phyloP scores from a whole-genome alignment of 148 eudicot species.

The Nepenthes gracilis region DNA sequence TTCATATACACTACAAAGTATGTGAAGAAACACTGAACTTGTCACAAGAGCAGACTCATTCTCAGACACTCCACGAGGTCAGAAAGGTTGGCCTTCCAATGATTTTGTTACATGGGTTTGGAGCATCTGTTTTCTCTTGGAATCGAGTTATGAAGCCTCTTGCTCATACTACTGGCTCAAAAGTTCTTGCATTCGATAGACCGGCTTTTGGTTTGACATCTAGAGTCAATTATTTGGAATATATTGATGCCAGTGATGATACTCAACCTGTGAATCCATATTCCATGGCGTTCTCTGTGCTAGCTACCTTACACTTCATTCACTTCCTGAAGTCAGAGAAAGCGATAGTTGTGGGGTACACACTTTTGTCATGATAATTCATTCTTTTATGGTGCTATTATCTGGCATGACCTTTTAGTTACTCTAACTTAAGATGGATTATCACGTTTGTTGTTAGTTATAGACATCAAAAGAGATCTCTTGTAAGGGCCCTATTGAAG shows the following conservation, averaged over 20 bases:
- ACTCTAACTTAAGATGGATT: neutral
- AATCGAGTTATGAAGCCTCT: conserved; percentile 70
- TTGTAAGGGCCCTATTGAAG: too few species aligned
- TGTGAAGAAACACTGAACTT: conserved; percentile 21
- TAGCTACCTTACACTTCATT: conserved; percentile 71
- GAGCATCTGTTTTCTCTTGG: conserved; percentile 91
- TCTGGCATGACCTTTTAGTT: neutral
- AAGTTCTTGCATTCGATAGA: conserved; percentile 89
- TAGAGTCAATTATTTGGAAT: conserved; percentile 31
- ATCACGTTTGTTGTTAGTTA: neutral
- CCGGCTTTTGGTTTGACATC: conserved; percentile 96
- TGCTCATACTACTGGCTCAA: conserved; percentile 40
- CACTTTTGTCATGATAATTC: neutral
- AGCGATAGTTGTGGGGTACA: conserved; percentile 83
- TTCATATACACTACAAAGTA: conserved; percentile 76
- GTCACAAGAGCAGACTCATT: conserved; percentile 15
- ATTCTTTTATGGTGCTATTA: neutral
- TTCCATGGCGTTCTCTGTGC: conserved; percentile 69
- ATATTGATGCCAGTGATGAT: conserved; percentile 24
- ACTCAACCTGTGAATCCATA: conserved; percentile 61
- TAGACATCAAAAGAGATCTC: too few species aligned
- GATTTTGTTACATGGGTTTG: conserved; percentile 87
- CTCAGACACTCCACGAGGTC: conserved; percentile 14
- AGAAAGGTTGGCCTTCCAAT: conserved; percentile 38
- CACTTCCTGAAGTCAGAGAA: conserved; percentile 54